Evolutionary conservation across 805 yeast species (phyloP).

Genomic region (Cyberlindnera saturnus): DNA sequence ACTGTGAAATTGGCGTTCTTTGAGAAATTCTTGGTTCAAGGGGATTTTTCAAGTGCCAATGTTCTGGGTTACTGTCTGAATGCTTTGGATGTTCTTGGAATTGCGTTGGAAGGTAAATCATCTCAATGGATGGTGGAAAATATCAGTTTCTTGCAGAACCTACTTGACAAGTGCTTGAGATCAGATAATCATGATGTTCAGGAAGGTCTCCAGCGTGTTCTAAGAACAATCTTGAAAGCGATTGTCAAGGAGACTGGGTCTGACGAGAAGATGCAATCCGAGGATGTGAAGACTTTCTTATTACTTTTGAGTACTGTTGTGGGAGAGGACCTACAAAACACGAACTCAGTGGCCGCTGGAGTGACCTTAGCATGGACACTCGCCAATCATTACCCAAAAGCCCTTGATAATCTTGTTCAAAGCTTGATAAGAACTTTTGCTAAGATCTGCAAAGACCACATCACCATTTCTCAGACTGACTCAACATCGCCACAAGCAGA

Average conservation of each 20-base stretch:
- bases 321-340: slow-evolving; percentile 68
- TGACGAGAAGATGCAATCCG: slow-evolving; percentile 50
- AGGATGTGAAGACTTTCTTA: slow-evolving; percentile 59
- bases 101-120: slow-evolving; percentile 73
- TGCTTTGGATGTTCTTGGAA: slow-evolving; percentile 83
- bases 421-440: slow-evolving; percentile 81
- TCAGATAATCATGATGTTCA: slow-evolving; percentile 85
- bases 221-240: slow-evolving; percentile 63
- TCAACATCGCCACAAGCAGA: slow-evolving; percentile 37
- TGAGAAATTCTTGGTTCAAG: slow-evolving; percentile 76
- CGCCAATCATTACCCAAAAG: slow-evolving; percentile 65
- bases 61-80: slow-evolving; percentile 77
- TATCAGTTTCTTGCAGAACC: slow-evolving; percentile 57
- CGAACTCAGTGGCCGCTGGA: slow-evolving; percentile 81
- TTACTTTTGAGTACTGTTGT: slow-evolving; percentile 58
- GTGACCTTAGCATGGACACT: slow-evolving; percentile 79
- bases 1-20: slow-evolving; percentile 82
- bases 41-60: slow-evolving; percentile 65
- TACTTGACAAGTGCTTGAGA: slow-evolving; percentile 75
- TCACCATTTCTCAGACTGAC: slow-evolving; percentile 44
- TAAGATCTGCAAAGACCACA: slow-evolving; percentile 83
- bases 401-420: slow-evolving; percentile 70
- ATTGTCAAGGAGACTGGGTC: slow-evolving; percentile 41
- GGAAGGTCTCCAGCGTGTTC: slow-evolving; percentile 71
- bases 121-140: slow-evolving; percentile 76